Evolutionary conservation across 176 grass and related monocot species (phyloP).

Genomic region (Typha latifolia): DNA sequence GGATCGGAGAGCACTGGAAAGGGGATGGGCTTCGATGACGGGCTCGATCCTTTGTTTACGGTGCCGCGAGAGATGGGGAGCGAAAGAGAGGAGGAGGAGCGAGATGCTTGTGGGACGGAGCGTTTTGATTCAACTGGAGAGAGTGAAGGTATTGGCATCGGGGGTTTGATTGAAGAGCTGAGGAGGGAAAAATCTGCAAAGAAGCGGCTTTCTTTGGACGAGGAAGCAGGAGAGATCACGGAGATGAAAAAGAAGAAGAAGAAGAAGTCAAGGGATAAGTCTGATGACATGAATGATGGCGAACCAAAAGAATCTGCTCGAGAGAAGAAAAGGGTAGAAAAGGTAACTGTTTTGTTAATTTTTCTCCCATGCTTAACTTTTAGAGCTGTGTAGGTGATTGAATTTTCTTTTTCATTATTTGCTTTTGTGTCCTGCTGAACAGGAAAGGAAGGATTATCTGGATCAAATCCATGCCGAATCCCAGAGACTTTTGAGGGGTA

Average conservation of each 20-base stretch:
- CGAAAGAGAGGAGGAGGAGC: constrained; percentile 22
- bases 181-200: constrained; percentile 55
- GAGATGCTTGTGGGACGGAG: background rate
- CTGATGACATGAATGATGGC: background rate
- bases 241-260: constrained; percentile 48
- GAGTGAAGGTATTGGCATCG: constrained; percentile 11
- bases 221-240: constrained; percentile 19
- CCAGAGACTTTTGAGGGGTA: constrained; percentile 82
- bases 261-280: constrained; percentile 7
- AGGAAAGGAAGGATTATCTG: constrained; percentile 67
- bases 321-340: constrained; percentile 49
- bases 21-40: constrained; percentile 5
- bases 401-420: constrained; percentile 11
- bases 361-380: background rate
- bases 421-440: constrained; percentile 16
- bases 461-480: constrained; percentile 54
- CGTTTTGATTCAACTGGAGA: background rate
- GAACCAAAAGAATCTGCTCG: constrained; percentile 38
- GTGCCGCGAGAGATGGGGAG: constrained; percentile 1
- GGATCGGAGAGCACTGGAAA: background rate
- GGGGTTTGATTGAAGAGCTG: constrained; percentile 53
- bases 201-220: constrained; percentile 64
- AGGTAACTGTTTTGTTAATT: constrained; percentile 24
- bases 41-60: constrained; percentile 29
- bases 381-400: background rate